Conservation (phyloP, 768 basidiomycete genomes). For the Solioccasus polychromus region DNA sequence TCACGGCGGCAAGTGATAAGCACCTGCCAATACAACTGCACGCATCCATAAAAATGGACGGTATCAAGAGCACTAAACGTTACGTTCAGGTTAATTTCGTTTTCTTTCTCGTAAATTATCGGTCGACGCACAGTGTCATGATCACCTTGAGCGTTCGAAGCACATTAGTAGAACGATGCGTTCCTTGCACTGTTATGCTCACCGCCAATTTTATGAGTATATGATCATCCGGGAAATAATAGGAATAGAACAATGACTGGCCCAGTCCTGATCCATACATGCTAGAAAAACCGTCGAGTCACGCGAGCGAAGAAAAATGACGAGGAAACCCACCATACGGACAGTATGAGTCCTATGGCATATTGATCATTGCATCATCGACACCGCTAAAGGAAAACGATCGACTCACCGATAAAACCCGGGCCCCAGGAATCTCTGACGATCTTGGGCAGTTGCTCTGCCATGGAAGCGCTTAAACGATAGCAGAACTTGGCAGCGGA, state of each 20-base stretch:
- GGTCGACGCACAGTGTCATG: neutral
- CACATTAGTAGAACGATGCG: neutral
- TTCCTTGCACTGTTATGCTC: neutral
- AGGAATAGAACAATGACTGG: slow-evolving; percentile 7
- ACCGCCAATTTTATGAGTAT: neutral
- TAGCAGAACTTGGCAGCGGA: no score
- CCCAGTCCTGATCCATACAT: slow-evolving; percentile 6
- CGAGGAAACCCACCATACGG: neutral
- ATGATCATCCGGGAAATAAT: slow-evolving; percentile 3
- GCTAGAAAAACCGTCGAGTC: neutral
- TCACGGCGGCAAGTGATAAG: slow-evolving; percentile 1
- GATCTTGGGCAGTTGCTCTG: no score
- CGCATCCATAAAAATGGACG: slow-evolving; percentile 3
- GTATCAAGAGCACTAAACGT: slow-evolving; percentile 8
- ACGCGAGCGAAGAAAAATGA: no score
- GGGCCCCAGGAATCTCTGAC: slow-evolving; percentile 2
- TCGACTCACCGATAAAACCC: slow-evolving; percentile 5
- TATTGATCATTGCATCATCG: neutral
- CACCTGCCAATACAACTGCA: slow-evolving; percentile 4
- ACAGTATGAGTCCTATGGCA: neutral
- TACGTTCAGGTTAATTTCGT: no score
- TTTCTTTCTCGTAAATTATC: neutral
- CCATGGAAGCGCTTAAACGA: neutral
- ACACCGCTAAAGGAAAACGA: no score
- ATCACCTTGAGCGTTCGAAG: neutral